These are phyloP conservation scores for Penicillium atrosanguineum DNA, from an alignment of 495 filamentous ascomycete genomes.

Conservation along the genomic window DNA sequence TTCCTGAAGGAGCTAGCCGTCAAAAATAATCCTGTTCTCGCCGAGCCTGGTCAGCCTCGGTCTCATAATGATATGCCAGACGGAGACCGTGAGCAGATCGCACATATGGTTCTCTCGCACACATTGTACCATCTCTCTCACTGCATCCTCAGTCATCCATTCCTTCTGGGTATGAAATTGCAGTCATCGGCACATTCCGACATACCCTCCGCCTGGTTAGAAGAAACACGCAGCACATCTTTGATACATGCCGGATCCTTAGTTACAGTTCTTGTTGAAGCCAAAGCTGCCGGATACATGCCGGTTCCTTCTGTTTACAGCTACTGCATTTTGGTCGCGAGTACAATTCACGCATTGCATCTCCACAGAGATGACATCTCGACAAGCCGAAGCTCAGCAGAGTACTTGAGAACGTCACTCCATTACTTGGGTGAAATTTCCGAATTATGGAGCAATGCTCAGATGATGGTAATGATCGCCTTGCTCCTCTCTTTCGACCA, in stretches of 20 bases:
- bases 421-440: slow-evolving; percentile 22
- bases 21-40: slow-evolving; percentile 11
- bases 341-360: slow-evolving; percentile 25
- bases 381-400: slow-evolving; percentile 13
- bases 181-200: slow-evolving; percentile 1
- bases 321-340: slow-evolving; percentile 26
- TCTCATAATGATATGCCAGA: slow-evolving; percentile 2
- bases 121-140: slow-evolving; percentile 26
- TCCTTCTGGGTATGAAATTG: slow-evolving; percentile 19
- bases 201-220: slow-evolving; percentile 13
- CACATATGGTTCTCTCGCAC: slow-evolving; percentile 25
- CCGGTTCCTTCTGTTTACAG: slow-evolving; percentile 23
- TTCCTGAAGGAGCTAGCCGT: slow-evolving; percentile 21
- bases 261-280: slow-evolving; percentile 23
- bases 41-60: slow-evolving; percentile 4
- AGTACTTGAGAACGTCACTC: slow-evolving; percentile 18
- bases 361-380: slow-evolving; percentile 11
- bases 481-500: background rate
- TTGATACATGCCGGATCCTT: slow-evolving; percentile 16
- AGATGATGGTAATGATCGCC: slow-evolving; percentile 17
- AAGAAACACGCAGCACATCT: slow-evolving; percentile 8
- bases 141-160: slow-evolving; percentile 32
- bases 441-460: slow-evolving; percentile 21
- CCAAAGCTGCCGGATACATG: slow-evolving; percentile 25
- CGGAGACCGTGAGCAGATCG: slow-evolving; percentile 17